phyloP scores from a whole-genome alignment of 306 rosid genomes.

The Dryas drummondii region DNA sequence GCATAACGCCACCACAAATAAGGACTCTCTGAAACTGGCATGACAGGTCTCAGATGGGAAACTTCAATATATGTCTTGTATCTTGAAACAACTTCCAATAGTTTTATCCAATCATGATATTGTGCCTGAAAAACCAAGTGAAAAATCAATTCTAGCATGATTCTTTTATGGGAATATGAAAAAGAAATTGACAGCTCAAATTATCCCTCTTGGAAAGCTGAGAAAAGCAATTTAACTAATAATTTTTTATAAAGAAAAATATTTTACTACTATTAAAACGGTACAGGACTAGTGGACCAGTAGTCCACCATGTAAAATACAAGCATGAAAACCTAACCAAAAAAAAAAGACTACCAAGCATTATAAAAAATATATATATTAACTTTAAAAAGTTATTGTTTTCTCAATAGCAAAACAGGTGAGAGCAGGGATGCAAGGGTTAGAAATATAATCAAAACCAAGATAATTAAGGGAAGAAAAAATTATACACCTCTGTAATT shows the following conservation, averaged over 20 bases:
- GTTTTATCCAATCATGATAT: slow-evolving; percentile 89
- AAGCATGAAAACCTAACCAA: too few species aligned
- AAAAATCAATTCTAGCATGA: slow-evolving; percentile 8
- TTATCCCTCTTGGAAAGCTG: not conserved
- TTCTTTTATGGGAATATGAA: too few species aligned
- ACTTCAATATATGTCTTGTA: slow-evolving; percentile 75
- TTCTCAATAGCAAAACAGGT: not conserved
- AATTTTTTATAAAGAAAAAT: too few species aligned
- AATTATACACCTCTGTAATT: slow-evolving; percentile 66
- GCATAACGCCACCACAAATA: slow-evolving; percentile 90
- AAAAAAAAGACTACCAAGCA: not conserved
- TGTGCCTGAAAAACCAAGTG: slow-evolving; percentile 55
- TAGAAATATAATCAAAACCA: not conserved
- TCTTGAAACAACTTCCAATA: slow-evolving; percentile 86
- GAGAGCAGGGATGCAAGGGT: not conserved
- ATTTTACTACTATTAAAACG: too few species aligned
- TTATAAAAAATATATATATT: not conserved
- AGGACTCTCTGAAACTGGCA: slow-evolving; percentile 63
- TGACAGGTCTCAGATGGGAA: slow-evolving; percentile 79
- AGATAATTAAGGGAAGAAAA: slow-evolving; percentile 4
- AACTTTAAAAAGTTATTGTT: not conserved
- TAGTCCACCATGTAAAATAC: too few species aligned
- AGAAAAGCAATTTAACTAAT: not conserved
- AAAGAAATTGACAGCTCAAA: slow-evolving; percentile 4
- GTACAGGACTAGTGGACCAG: too few species aligned